Conservation (phyloP, 2,329 filamentous ascomycete species). For the Beauveria rudraprayagi region DNA sequence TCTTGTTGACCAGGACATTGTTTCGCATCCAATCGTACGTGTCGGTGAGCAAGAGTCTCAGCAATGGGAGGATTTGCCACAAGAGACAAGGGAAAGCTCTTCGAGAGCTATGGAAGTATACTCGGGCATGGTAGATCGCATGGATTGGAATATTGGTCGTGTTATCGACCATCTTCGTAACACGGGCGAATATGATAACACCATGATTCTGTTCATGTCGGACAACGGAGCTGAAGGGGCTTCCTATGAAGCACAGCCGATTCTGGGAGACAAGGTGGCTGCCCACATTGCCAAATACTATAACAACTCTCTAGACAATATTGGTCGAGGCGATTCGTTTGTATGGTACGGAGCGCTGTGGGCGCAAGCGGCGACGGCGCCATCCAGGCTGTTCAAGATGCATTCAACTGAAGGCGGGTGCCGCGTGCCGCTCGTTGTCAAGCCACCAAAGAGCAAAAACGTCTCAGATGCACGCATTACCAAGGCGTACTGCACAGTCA, state of each 20-base stretch:
- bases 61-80: constrained; percentile 38
- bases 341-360: constrained; percentile 53
- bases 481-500: constrained; percentile 30
- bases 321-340: constrained; percentile 46
- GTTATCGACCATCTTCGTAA: constrained; percentile 47
- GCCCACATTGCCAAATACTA: constrained; percentile 45
- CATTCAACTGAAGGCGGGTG: constrained; percentile 41
- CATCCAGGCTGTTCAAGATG: constrained; percentile 29
- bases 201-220: constrained; percentile 54
- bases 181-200: constrained; percentile 54
- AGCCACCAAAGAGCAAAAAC: constrained; percentile 10
- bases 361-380: constrained; percentile 33
- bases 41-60: constrained; percentile 35
- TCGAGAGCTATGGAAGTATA: constrained; percentile 52
- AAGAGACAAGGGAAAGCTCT: constrained; percentile 39
- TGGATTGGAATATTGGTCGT: constrained; percentile 52
- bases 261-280: constrained; percentile 45
- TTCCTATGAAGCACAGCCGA: constrained; percentile 49
- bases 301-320: constrained; percentile 38
- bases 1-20: constrained; percentile 42
- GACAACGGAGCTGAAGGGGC: constrained; percentile 57
- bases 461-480: not conserved
- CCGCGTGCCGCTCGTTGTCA: constrained; percentile 42
- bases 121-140: constrained; percentile 56
- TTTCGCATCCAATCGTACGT: constrained; percentile 39